Base-by-base conservation (phyloP, 2,329 filamentous ascomycete genomes). In the Fusarium annulatum region DNA sequence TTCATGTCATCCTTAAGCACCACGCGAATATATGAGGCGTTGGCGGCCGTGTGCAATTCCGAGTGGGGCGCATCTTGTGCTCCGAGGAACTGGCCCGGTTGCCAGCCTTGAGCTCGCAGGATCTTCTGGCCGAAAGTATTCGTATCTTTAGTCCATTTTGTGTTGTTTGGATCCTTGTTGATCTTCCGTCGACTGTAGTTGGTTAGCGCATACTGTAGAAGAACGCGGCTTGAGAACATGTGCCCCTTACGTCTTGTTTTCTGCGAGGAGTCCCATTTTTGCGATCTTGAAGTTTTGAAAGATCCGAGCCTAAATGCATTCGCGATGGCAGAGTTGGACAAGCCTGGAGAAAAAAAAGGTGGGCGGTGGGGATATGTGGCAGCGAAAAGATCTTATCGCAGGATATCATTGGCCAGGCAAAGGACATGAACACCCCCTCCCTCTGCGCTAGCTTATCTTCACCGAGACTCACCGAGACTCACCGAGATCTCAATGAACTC, bases 161-260 rank as follows among this genome's bases (percentile, higher is more conserved):
- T 97, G 83, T 98, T 99, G 85, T 98, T 98, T 12, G 96, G 96
- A 83, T 99, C 96, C 81, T 93, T 88, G 75, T 92, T 93, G 80
- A 98, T 91, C 84, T 96, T 97, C 53, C 87, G 77, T 59, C 82
- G 81, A 60, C 82, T 83, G 58, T 16, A 33, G 26, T 21, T 15
- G 30, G 59, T 77, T 68, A 79, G 76, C 23, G 48, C 52, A 70
- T 53, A 18, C 3, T 52, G 5, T 23, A 19, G 4, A 41, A 16
- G 39, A 11, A 4, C 30, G 2, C 21, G 11, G 23, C 21, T 21
- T 5, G n/a, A 48, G 16, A 28, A 10, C 11, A n/a, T 23, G 12
- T 14, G 23, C 23, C 30, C 14, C 69, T 76, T 78, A 82, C 82
- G 67, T 82, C 67, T 81, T 82, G 21, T 76, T 77, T 63, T 83